These are phyloP conservation scores for Incumbomyces delicatus DNA, from an alignment of 2,329 filamentous ascomycete genomes.

Conservation along the genomic window DNA sequence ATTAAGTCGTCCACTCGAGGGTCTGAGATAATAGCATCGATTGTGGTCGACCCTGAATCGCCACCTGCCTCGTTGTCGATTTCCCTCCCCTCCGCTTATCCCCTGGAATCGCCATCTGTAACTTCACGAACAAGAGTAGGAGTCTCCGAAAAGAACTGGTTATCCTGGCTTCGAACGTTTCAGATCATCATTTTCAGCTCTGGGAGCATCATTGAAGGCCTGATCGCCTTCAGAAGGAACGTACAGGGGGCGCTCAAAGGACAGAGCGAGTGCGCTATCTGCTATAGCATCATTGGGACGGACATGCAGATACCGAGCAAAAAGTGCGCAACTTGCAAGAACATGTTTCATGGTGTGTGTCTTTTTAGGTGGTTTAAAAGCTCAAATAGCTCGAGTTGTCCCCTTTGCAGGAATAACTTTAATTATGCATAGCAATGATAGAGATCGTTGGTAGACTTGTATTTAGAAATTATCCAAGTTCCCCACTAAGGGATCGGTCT, in stretches of 20 bases:
- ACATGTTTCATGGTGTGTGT: slow-evolving; percentile 82
- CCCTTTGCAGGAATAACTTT: slow-evolving; percentile 84
- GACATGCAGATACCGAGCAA: slow-evolving; percentile 90
- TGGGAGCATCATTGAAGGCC: slow-evolving; percentile 75
- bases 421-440: slow-evolving; percentile 40
- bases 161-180: slow-evolving; percentile 76
- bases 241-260: slow-evolving; percentile 81
- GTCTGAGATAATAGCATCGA: slow-evolving; percentile 71
- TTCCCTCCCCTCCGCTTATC: slow-evolving; percentile 69
- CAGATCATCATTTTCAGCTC: slow-evolving; percentile 92
- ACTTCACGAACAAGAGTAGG: slow-evolving; percentile 71
- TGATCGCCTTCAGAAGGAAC: slow-evolving; percentile 77
- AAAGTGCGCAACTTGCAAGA: slow-evolving; percentile 82
- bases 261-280: slow-evolving; percentile 91
- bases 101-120: slow-evolving; percentile 68
- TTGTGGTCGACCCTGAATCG: slow-evolving; percentile 77
- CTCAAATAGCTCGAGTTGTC: slow-evolving; percentile 84
- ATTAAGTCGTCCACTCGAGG: slow-evolving; percentile 64
- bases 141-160: slow-evolving; percentile 85
- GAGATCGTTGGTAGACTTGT: too few relatives aligned
- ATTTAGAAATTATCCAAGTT: too few relatives aligned
- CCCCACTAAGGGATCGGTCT: too few relatives aligned
- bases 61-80: slow-evolving; percentile 77
- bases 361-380: slow-evolving; percentile 96
- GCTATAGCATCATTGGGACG: slow-evolving; percentile 83